A percentile compares a stretch with the other conserved stretches of the same genome.
Conservation (phyloP, 805 yeast genomes). For the Yamadazyma kitorensis region DNA sequence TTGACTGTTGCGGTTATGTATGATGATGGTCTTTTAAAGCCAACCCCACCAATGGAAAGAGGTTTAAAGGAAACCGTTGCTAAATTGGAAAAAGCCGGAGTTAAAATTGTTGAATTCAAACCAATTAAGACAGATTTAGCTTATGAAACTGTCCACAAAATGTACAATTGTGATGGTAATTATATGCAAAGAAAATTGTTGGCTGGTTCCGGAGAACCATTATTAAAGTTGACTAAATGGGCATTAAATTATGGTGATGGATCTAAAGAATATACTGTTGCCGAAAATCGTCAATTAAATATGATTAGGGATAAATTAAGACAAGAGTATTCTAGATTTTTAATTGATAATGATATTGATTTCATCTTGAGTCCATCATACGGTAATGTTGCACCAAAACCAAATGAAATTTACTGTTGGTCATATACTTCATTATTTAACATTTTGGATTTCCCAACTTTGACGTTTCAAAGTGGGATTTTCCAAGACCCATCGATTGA, state of each 20-base stretch:
- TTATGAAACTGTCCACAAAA: constrained; percentile 51
- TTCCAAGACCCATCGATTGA: constrained; percentile 56
- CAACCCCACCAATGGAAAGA: constrained; percentile 63
- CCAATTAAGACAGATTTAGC: constrained; percentile 60
- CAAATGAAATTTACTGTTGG: constrained; percentile 67
- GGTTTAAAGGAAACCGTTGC: constrained; percentile 52
- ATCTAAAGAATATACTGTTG: constrained; percentile 40
- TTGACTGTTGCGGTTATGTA: constrained; percentile 61
- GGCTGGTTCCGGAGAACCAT: constrained; percentile 66
- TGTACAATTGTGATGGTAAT: constrained; percentile 72
- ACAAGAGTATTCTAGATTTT: constrained; percentile 52
- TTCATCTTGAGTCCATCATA: constrained; percentile 67
- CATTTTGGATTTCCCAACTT: constrained; percentile 67
- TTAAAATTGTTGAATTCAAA: constrained; percentile 51
- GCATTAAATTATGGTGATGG: constrained; percentile 59
- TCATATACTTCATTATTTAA: constrained; percentile 78
- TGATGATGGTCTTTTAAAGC: constrained; percentile 64
- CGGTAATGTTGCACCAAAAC: constrained; percentile 68
- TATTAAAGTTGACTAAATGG: constrained; percentile 61
- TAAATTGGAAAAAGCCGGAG: constrained; percentile 59
- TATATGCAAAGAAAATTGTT: constrained; percentile 50
- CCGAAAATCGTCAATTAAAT: constrained; percentile 57
- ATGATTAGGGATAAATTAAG: constrained; percentile 55
- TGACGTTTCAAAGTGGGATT: constrained; percentile 61
- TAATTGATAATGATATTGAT: constrained; percentile 57